Evolutionary conservation across 495 filamentous ascomycete genomes (phyloP).

Genomic region (Podospora fimiseda): DNA sequence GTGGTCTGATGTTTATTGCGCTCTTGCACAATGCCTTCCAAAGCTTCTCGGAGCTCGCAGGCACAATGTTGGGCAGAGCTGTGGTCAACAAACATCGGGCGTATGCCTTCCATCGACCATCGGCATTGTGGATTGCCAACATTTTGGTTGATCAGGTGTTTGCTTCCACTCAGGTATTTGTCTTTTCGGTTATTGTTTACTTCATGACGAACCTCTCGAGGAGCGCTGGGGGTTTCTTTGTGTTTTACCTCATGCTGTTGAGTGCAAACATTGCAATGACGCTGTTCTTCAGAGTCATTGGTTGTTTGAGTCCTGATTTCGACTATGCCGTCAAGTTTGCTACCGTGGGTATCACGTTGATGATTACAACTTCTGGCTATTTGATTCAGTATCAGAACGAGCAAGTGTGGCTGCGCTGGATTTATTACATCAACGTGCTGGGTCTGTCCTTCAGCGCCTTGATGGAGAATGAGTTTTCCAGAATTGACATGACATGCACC

Average conservation of each 20-base stretch:
- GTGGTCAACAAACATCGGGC: slow-evolving; percentile 75
- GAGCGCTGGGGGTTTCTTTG: slow-evolving; percentile 70
- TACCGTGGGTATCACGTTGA: slow-evolving; percentile 66
- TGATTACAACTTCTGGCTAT: slow-evolving; percentile 74
- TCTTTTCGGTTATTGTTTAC: slow-evolving; percentile 73
- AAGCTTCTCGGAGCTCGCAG: slow-evolving; percentile 65
- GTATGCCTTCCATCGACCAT: slow-evolving; percentile 73
- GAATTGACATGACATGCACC: slow-evolving; percentile 57
- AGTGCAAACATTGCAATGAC: slow-evolving; percentile 71
- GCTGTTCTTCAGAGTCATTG: slow-evolving; percentile 71
- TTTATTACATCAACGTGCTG: slow-evolving; percentile 74
- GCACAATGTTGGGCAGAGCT: slow-evolving; percentile 64
- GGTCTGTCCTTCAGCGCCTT: slow-evolving; percentile 66
- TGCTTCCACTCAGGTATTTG: slow-evolving; percentile 56
- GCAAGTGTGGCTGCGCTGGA: slow-evolving; percentile 72
- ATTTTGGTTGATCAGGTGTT: slow-evolving; percentile 74
- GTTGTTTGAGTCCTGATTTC: slow-evolving; percentile 74
- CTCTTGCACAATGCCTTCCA: slow-evolving; percentile 77
- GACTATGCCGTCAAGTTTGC: slow-evolving; percentile 82
- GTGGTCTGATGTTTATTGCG: slow-evolving; percentile 68
- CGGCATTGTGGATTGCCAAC: slow-evolving; percentile 72
- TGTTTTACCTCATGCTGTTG: slow-evolving; percentile 64
- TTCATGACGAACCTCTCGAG: slow-evolving; percentile 67
- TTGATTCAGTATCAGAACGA: slow-evolving; percentile 64
- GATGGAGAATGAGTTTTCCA: slow-evolving; percentile 79